These are phyloP conservation scores for Pleurotus tuoliensis DNA, from an alignment of 768 basidiomycete genomes.

Conservation along the genomic window DNA sequence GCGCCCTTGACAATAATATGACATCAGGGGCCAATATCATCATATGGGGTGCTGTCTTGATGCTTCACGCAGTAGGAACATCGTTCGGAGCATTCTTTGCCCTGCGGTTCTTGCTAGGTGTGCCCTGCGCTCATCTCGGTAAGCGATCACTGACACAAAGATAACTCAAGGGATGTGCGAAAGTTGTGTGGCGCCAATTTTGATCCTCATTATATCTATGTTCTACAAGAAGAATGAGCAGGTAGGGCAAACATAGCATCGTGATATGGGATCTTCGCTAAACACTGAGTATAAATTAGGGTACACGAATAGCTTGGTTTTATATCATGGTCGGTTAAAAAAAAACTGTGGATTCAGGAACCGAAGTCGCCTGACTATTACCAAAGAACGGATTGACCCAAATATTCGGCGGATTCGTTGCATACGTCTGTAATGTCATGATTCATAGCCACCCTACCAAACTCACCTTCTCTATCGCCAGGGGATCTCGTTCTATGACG, in stretches of 20 bases:
- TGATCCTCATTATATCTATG: conserved; percentile 62
- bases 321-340: conserved; percentile 59
- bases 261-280: neutral
- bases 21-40: conserved; percentile 53
- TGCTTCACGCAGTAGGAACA: conserved; percentile 54
- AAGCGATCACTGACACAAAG: neutral
- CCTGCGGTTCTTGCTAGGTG: conserved; percentile 61
- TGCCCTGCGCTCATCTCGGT: conserved; percentile 6
- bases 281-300: conserved; percentile 25
- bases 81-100: conserved; percentile 63
- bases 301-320: conserved; percentile 58
- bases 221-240: conserved; percentile 71
- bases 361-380: neutral
- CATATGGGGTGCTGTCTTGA: conserved; percentile 55
- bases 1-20: neutral
- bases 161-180: conserved; percentile 56
- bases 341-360: too few relatives aligned
- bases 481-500: conserved; percentile 55
- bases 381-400: conserved; percentile 54
- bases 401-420: conserved; percentile 61
- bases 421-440: conserved; percentile 35
- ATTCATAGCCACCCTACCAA: neutral
- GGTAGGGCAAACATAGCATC: conserved; percentile 18
- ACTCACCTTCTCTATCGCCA: conserved; percentile 14
- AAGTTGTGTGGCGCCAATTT: conserved; percentile 57